Percentiles rank a stretch among this genome's conserved stretches.
Evolutionary conservation across 225 moss, liverwort and hornwort species (phyloP).

Genomic region (Asterella californica): DNA sequence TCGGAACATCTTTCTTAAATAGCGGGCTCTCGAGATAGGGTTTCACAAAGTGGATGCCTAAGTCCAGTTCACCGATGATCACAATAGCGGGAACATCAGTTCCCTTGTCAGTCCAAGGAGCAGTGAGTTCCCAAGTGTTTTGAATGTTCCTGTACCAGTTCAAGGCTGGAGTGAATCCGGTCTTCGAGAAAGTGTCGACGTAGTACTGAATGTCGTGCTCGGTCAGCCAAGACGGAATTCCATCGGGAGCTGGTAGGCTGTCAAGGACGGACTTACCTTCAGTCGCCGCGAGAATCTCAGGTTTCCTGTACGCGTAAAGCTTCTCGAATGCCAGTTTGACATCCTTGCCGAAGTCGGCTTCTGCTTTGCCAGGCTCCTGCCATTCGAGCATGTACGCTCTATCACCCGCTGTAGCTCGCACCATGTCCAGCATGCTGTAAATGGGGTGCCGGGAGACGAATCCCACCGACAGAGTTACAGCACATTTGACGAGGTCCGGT

Average conservation of each 20-base stretch:
- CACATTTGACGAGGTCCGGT: constrained; percentile 56
- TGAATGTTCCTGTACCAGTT: constrained; percentile 38
- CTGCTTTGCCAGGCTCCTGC: constrained; percentile 59
- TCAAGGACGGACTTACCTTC: constrained; percentile 22
- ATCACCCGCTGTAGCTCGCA: constrained; percentile 36
- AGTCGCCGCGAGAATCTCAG: background rate
- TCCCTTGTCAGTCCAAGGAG: constrained; percentile 28
- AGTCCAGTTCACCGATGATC: constrained; percentile 21
- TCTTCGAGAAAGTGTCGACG: constrained; percentile 30
- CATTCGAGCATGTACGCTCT: constrained; percentile 44
- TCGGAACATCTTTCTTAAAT: constrained; percentile 14
- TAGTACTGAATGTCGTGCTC: constrained; percentile 43
- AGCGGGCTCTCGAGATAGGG: background rate
- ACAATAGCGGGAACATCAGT: background rate
- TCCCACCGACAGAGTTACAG: constrained; percentile 41
- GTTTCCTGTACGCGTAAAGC: background rate
- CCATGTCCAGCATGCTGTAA: background rate
- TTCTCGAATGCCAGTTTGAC: constrained; percentile 33
- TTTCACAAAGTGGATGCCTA: background rate
- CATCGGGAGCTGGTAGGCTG: background rate
- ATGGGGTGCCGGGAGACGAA: constrained; percentile 23
- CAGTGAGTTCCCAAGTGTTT: constrained; percentile 34
- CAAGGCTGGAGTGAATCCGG: constrained; percentile 37
- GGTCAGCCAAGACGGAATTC: constrained; percentile 41
- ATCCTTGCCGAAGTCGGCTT: constrained; percentile 58